Base-by-base conservation (phyloP, 2,329 filamentous ascomycete species). In the Fusarium sp. region DNA sequence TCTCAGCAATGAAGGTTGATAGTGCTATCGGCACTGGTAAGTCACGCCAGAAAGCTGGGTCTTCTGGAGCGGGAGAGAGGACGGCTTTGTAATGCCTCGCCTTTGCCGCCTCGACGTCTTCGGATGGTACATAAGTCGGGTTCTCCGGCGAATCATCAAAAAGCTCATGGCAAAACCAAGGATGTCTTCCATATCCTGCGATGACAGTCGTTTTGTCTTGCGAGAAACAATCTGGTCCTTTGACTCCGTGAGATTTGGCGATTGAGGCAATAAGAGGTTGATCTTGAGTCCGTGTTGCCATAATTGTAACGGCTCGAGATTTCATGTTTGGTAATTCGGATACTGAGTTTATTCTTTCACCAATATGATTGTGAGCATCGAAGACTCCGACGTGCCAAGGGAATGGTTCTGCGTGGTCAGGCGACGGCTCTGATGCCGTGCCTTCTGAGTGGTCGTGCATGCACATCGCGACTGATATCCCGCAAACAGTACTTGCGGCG, bases 11-110 rank as follows among this genome's bases (percentile, higher is more conserved):
- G 65, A 90, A 90, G 1, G 78, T 62, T 0, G 86, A 88, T 9
- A 93, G 83, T 1, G 89, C 83, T 4, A 79, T 81, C 1, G 92
- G 91, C 15, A 86, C 82, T 0, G 90, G 89, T 1, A 93, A 83
- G 18, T 73, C 79, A 12, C 77, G 73, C 66, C 66, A 74, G 18
- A 76, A 76, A 1, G 53, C 60, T 8, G 67, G 66, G 2, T 77
- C 72, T 3, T 74, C 55, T 0, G 73, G 75, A 0, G 42, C 42
- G 0, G 75, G 75, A 0, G 60, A 60, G 3, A 77, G 62, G 0
- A 77, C 59, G 0, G 64, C 61, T 12, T 67, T 68, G 46, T 77
- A 77, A 23, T 77, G 75, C 1, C 9, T 41, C 5, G 2, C 68
- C 5, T 77, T 77, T 11, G 72, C 64, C 0, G 12, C 42, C 15